Base-by-base conservation (phyloP, 371 early-diverging fungal species). In the Mortierella sp. region DNA sequence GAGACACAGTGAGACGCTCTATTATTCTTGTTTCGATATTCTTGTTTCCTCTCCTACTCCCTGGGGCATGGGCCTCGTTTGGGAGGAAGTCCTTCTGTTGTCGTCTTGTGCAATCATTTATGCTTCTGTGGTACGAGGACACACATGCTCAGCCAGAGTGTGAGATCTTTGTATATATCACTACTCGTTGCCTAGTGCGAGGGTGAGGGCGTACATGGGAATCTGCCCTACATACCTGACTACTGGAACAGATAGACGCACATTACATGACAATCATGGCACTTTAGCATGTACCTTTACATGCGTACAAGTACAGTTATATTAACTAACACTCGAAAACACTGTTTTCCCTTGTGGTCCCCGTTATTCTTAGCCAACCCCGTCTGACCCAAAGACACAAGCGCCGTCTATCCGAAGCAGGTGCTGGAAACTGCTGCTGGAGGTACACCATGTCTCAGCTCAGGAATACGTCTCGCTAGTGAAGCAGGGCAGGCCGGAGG, bases 351-450 rank as follows among this genome's bases (percentile, higher is more conserved):
- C 26, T 15, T 58, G 11, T 56, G 27, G 27, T 51, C 37, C 17
- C 32, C 28, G 9, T 39, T 26, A 30, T 17, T 43, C 52, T 24
- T 50, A 60, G 58, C 26, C 60, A 23, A 41, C 42, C 17, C 24
- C 34, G 23, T 30, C 46, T 26, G 46, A 6, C 14, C 14, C 39
- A 12, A 41, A 51, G 34, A 9, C 57, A 12, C 48, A 41, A 26
- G 41, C 63, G 23, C 42, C 76, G 42, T 64, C 64, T 15, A 59
- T 75, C 51, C 64, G 76, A 24, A 59, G 63, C 50, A 79, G 66
- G 50, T 63, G 93, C 27, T 97, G 97, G 97, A 95, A 95, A 61
- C 70, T 92, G 3, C 81, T 96, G 30, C 80, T 97, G 5, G 91
- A 93, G 15, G 87, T 96, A 1, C 86, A 90, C 53, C 82, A 87